Percentiles rank a stretch among this genome's conserved stretches.
phyloP scores from a whole-genome alignment of 495 filamentous ascomycete species.

The Penicillium pulvis region DNA sequence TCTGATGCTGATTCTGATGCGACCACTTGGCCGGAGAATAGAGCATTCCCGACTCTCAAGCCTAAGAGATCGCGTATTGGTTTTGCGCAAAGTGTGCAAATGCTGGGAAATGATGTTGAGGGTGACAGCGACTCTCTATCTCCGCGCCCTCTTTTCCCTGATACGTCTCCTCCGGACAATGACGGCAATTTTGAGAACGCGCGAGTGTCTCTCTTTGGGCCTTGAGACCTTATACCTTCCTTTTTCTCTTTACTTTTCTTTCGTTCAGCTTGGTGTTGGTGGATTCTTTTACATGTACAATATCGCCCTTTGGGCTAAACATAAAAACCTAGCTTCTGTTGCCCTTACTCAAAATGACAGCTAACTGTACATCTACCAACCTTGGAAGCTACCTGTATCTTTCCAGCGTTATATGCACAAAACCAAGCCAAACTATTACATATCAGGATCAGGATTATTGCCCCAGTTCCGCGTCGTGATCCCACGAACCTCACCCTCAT shows the following conservation, averaged over 20 bases:
- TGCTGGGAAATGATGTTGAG: slow-evolving; percentile 1
- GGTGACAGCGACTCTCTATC: neutral
- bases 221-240: neutral
- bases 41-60: neutral
- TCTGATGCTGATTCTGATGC: slow-evolving; percentile 17
- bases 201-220: neutral
- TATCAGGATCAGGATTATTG: slow-evolving; percentile 47
- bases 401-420: too few relatives aligned
- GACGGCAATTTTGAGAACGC: neutral
- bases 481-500: slow-evolving; percentile 32
- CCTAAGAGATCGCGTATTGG: slow-evolving; percentile 18
- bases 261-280: too few relatives aligned
- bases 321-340: too few relatives aligned
- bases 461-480: slow-evolving; percentile 38
- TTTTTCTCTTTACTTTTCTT: neutral
- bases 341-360: too few relatives aligned
- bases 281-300: too few relatives aligned
- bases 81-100: slow-evolving; percentile 16
- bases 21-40: neutral
- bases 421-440: neutral
- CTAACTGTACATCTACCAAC: too few relatives aligned
- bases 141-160: neutral
- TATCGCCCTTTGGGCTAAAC: too few relatives aligned
- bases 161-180: neutral
- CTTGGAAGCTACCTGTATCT: too few relatives aligned